phyloP scores from a whole-genome alignment of 73 alveolate species.

The Paramecium octaurelia region DNA sequence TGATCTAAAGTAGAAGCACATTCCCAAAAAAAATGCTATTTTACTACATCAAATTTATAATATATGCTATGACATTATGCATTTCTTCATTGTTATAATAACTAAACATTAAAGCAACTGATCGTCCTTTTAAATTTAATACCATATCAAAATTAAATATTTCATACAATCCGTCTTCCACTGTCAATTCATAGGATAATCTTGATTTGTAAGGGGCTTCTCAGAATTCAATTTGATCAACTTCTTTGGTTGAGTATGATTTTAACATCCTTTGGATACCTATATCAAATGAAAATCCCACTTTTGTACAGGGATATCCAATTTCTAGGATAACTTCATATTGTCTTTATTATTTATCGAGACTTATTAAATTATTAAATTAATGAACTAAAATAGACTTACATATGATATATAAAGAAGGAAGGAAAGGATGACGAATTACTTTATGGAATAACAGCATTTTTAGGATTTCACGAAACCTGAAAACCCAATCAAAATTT shows the following conservation, averaged over 20 bases:
- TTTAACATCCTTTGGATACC: background rate
- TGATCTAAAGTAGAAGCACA: background rate
- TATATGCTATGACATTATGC: background rate
- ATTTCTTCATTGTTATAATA: background rate
- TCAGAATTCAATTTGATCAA: background rate
- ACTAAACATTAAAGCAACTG: background rate
- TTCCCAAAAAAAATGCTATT: background rate
- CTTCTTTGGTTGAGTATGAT: background rate
- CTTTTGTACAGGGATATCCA: background rate
- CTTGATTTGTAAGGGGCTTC: background rate
- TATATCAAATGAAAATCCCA: background rate
- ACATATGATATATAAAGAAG: background rate
- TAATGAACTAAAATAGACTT: background rate
- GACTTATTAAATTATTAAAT: background rate
- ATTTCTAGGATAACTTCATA: background rate
- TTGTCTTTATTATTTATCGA: background rate
- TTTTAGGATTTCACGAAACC: background rate
- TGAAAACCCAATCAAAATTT: background rate
- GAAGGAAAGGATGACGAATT: background rate
- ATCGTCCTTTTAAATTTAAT: background rate
- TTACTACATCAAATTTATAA: background rate
- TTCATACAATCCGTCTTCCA: background rate
- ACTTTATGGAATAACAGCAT: background rate
- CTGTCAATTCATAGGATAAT: background rate
- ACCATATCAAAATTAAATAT: background rate